Percentiles rank a stretch among this genome's conserved stretches.
Evolutionary conservation across 805 yeast species (phyloP).

Genomic region (Diddensiella caesifluorescens): DNA sequence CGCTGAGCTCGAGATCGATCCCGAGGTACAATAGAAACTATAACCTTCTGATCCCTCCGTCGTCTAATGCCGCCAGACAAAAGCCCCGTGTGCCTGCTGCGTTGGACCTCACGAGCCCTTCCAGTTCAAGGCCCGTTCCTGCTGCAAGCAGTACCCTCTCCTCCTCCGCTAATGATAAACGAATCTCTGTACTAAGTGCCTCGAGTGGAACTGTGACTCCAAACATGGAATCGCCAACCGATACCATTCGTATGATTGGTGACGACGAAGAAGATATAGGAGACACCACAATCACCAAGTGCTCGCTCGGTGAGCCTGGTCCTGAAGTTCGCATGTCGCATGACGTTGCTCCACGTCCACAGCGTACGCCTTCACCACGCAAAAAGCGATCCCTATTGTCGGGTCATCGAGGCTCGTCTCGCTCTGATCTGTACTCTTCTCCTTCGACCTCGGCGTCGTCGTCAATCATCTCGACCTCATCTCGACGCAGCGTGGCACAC

Average conservation of each 20-base stretch:
- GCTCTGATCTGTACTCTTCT: neutral
- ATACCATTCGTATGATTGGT: neutral
- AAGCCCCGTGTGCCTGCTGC: constrained; percentile 1
- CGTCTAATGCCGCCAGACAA: constrained; percentile 2
- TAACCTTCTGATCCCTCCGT: constrained; percentile 6
- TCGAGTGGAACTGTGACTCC: constrained; percentile 6
- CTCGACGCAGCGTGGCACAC: constrained; percentile 15
- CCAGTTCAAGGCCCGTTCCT: no score
- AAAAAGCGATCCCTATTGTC: constrained; percentile 6
- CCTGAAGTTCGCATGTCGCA: constrained; percentile 25
- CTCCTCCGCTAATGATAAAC: neutral
- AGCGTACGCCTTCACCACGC: constrained; percentile 6
- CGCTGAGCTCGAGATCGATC: constrained; percentile 9
- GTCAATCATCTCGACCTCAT: constrained; percentile 8
- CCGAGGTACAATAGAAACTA: constrained; percentile 17
- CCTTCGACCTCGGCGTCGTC: constrained; percentile 2
- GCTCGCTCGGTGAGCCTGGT: constrained; percentile 29
- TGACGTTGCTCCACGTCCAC: constrained; percentile 10
- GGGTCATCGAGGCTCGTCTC: constrained; percentile 3
- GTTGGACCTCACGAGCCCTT: neutral
- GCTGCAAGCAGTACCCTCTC: no score
- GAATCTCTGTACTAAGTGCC: constrained; percentile 3
- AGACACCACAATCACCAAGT: neutral
- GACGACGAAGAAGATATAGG: neutral
- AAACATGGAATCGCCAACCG: constrained; percentile 2